Base-by-base conservation (phyloP, 208 protist genomes). In the Acanthamoeba triangularis region DNA sequence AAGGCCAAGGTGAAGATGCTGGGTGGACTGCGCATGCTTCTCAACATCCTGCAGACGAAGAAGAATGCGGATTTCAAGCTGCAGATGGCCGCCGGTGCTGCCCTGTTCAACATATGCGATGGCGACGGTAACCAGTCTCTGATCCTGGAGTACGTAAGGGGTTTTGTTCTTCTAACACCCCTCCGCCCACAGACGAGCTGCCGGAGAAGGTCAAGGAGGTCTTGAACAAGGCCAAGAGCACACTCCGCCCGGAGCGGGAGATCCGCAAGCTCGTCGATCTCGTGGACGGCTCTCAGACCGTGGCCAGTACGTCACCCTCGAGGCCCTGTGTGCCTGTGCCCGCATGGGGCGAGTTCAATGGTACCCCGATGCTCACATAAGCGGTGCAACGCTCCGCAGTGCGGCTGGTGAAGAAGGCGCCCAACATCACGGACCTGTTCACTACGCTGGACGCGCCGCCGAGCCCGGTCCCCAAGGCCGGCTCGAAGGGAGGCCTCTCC, bases 1-100 rank as follows among this genome's bases (percentile, higher is more conserved):
- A 87, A 87, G 78, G 78, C 78, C 25, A 87, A 87, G 78, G 78
- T 87, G 44, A 87, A 87, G 78, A 52, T 87, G 78, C 47, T 87
- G n/a, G 78, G 78, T 10, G 78, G 41, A 1, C 47, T 87, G 20
- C 41, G n/a, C 47, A 87, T 87, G 41, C 49, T 87, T 3, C 47
- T 87, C 47, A 87, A 87, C 78, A 87, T 87, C 78, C 41, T 87
- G 1, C 78, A 87, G 47, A 18, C 78, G 7, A 52, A 87, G n/a
- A 54, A 61, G 23, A n/a, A n/a, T n/a, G 25, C 23, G 14, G 78
- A 87, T 35, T 63, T 87, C 23, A 87, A 61, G 49, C 20, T 87
- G 41, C 41, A 87, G 25, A 87, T 87, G 78, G 78, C 78, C 14
- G 78, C 78, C 13, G 78, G 78, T 18, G 3, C 78, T 5, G 78